A percentile compares a stretch with the other conserved stretches of the same genome.
phyloP scores from a whole-genome alignment of 495 filamentous ascomycete genomes.

The Aspergillus sparsus region DNA sequence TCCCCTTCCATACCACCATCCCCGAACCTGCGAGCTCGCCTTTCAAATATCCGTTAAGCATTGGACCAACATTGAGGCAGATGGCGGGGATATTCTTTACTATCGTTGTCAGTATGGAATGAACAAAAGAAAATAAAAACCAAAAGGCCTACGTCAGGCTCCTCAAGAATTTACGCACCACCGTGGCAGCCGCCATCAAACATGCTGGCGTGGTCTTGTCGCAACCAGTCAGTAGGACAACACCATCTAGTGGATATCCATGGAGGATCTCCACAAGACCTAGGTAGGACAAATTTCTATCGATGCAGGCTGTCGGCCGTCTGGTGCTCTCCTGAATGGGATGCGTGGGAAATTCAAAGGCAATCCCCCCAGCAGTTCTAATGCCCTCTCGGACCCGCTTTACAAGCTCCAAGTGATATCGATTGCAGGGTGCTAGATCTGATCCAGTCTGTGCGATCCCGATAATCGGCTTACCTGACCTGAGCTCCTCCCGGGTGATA shows the following conservation, averaged over 20 bases:
- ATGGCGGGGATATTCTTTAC: slow-evolving; percentile 55
- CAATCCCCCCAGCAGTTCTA: slow-evolving; percentile 53
- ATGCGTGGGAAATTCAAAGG: slow-evolving; percentile 58
- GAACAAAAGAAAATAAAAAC: background rate
- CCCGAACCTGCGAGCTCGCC: slow-evolving; percentile 48
- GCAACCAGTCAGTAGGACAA: slow-evolving; percentile 58
- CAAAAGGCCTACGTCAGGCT: background rate
- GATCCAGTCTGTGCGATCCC: slow-evolving; percentile 59
- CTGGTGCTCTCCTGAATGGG: slow-evolving; percentile 56
- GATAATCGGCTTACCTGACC: slow-evolving; percentile 58
- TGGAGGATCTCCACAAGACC: slow-evolving; percentile 53
- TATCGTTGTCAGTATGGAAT: background rate
- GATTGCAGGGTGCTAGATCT: slow-evolving; percentile 56
- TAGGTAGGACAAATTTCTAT: slow-evolving; percentile 56
- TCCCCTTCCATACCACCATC: slow-evolving; percentile 52
- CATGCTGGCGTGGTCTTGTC: slow-evolving; percentile 59
- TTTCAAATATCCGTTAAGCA: slow-evolving; percentile 54
- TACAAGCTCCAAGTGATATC: slow-evolving; percentile 52
- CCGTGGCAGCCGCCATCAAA: slow-evolving; percentile 59
- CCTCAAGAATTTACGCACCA: slow-evolving; percentile 34
- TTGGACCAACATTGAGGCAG: slow-evolving; percentile 57
- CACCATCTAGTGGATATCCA: slow-evolving; percentile 56
- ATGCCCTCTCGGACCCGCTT: slow-evolving; percentile 58
- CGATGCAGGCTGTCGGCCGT: slow-evolving; percentile 53
- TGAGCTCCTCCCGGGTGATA: slow-evolving; percentile 53